Evolutionary conservation across 73 alveolate genomes (phyloP), one percentile per base, ranked within the genome.

Genomic region (Uronychia binucleata): DNA sequence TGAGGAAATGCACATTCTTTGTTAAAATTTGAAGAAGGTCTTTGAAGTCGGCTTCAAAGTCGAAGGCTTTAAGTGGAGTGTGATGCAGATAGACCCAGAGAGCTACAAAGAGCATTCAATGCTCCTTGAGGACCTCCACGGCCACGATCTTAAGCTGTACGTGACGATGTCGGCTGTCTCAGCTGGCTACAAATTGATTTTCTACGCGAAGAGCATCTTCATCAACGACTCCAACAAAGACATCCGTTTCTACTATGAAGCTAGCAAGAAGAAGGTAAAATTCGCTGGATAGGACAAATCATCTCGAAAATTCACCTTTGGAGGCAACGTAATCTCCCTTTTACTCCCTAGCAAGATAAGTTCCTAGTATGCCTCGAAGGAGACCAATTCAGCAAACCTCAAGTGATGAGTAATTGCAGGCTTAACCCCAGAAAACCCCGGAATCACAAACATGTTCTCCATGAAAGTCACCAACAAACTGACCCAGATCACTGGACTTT

Each of bases 1-100:
- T 8, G 84, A 83, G 31, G 90, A 75, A 34, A 83, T 75, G 79
- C 85, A 83, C 19, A 59, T 83, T 76, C 90, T 76, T 33, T 83
- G 28, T 75, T 33, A 59, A 25, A 58, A 29, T 83, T 1, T 83
- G 46, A 83, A 76, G 32, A 82, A 83, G 34, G 84, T 75, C 31
- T 59, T 83, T 13, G 34, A 33, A 1, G 1, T 83, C 1, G 32
- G 75, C 27, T 35, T 83, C 59, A 83, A 82, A 83, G 57, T 83
- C 57, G 31, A 31, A 59, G 90, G 90, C 30, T 83, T 75, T 32
- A 46, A 25, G 26, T 83, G 90, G 90, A 34, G 78, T 26, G 8
- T 1, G 0, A 26, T 83, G 0, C 1, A 31, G n/a, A 13, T 83
- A 25, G 75, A 46, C 67, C 19, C 5, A 19, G 67, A 46, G n/a